phyloP scores from a whole-genome alignment of 768 basidiomycete genomes.

The Rhizopogon rudus region DNA sequence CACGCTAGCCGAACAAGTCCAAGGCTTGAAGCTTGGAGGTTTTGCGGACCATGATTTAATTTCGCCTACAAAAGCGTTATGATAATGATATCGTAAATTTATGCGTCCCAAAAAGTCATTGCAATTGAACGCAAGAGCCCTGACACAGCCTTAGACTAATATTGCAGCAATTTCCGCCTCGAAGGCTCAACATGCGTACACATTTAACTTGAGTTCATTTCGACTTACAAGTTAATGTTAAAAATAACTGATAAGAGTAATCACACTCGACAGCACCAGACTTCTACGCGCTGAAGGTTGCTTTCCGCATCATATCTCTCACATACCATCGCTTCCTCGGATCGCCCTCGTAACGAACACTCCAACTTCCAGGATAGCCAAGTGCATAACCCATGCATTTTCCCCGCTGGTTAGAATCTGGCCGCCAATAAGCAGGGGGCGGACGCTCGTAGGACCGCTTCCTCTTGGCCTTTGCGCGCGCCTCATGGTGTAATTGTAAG shows the following conservation, averaged over 20 bases:
- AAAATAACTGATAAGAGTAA: neutral
- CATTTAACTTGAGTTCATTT: no score
- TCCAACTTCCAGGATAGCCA: constrained; percentile 28
- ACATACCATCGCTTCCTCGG: constrained; percentile 11
- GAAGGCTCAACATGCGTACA: no score
- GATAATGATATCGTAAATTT: no score
- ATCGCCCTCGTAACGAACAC: constrained; percentile 7
- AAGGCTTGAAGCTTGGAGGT: neutral
- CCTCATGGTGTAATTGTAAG: neutral
- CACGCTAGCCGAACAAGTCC: constrained; percentile 2
- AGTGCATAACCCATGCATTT: constrained; percentile 26
- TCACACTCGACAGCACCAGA: neutral
- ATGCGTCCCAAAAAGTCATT: no score
- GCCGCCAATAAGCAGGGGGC: constrained; percentile 24
- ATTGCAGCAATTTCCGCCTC: neutral
- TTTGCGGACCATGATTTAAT: no score
- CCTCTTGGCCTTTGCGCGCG: neutral
- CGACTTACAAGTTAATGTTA: no score
- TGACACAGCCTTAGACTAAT: no score
- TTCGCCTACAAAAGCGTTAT: no score
- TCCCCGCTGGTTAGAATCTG: constrained; percentile 13
- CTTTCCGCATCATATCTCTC: constrained; percentile 25
- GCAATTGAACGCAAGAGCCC: no score
- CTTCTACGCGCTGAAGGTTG: constrained; percentile 1
- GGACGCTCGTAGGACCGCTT: constrained; percentile 13